phyloP scores from a whole-genome alignment of 768 basidiomycete genomes.

The Phanerochaete carnosa region DNA sequence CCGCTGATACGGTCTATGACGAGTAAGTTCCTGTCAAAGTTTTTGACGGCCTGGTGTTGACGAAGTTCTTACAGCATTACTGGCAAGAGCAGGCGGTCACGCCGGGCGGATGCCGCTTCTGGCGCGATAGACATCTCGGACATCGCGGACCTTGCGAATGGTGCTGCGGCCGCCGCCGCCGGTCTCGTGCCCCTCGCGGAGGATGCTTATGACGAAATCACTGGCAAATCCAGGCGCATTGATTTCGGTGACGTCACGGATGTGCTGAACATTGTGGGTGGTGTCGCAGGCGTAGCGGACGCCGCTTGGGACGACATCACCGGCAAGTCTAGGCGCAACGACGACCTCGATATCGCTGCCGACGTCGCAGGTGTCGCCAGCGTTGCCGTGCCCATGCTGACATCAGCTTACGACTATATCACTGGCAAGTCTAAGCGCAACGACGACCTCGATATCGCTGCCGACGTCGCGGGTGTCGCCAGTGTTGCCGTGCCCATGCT shows the following conservation, averaged over 20 bases:
- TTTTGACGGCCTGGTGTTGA: background rate
- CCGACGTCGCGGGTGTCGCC: background rate
- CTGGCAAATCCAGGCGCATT: background rate
- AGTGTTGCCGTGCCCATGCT: background rate
- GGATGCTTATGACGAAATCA: background rate
- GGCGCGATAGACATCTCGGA: background rate
- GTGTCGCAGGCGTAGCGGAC: background rate
- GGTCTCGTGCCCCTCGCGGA: background rate
- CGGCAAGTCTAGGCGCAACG: background rate
- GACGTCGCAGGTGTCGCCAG: background rate
- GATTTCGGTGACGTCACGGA: background rate
- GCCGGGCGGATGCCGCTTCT: background rate
- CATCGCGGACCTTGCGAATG: background rate
- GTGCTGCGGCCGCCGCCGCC: background rate
- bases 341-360: background rate
- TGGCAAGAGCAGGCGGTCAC: background rate
- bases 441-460: conserved; percentile 1
- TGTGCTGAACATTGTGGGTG: background rate
- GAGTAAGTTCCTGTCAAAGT: background rate
- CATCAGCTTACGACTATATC: background rate
- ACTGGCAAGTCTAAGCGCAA: background rate
- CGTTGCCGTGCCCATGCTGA: background rate
- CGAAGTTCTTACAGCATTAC: background rate
- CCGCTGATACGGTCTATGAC: background rate
- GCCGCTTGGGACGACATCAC: background rate